Base-by-base conservation (phyloP, 495 filamentous ascomycete genomes). In the Penicillium soppii region DNA sequence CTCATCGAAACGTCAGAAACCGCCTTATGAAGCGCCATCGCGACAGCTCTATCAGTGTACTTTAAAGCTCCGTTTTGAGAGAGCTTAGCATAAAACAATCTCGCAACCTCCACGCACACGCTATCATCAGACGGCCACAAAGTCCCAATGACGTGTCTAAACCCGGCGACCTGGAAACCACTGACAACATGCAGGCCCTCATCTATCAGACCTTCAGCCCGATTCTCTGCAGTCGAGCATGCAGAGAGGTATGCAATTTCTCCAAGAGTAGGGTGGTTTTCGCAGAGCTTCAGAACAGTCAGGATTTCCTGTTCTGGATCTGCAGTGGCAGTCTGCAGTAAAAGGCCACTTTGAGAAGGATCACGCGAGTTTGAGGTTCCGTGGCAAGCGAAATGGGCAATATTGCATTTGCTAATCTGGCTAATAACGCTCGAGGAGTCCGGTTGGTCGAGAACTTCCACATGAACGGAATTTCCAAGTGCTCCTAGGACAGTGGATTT, bases 221-320 rank as follows among this genome's bases (percentile, higher is more conserved):
- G 13, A 15, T 47, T 47, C 23, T 67, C 41, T 1, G 56, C 63
- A 16, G 59, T 59, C 23, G 47, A 54, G 29, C 56, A 59, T 5
- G 65, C 67, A 5, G 65, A 70, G 15, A 70, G 62, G 25, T 64
- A 70, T n/a, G 67, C 60, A 40, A 68, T 56, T 21, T 49, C 19
- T 19, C 55, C 59, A 13, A 37, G 54, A 23, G 33, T 22, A 17
- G 47, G 51, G 25, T 27, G 25, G 25, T 9, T 27, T 27, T 61
- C 22, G 35, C 12, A 53, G 38, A 62, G 32, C 10, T 54, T 17
- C 32, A 22, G 38, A 25, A 58, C 51, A 23, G 30, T 57, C 21
- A 63, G 45, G 25, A 27, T 27, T 27, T 27, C 25, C 9, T 27
- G 25, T 9, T 9, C 9, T 44, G 13, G 21, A 12, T 33, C 41